Base-by-base conservation (phyloP, 1,284 basidiomycete species). In the Moesziomyces parantarcticus region DNA sequence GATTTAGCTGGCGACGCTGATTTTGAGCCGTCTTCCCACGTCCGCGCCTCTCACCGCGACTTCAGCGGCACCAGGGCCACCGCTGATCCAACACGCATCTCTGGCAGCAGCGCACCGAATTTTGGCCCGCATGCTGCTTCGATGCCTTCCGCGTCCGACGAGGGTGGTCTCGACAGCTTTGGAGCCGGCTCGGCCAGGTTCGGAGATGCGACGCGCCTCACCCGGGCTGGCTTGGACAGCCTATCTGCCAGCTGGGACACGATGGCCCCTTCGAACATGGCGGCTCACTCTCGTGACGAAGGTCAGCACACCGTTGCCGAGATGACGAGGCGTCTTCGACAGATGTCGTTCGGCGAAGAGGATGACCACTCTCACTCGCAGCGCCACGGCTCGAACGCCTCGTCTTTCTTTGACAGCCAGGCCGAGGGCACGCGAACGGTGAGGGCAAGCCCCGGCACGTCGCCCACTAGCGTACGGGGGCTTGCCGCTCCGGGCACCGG, bases 181-280 rank as follows among this genome's bases (percentile, higher is more conserved):
- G 56, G 50, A 5, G 10, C 56, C 3, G 46, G 60, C 13, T 76
- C 62, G 10, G 49, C 22, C 8, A 47, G 51, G 18, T 51, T 58
- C 23, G 47, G 40, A 18, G 58, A 68, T 22, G 13, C 50, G 16
- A 22, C 49, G 21, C 56, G 55, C 29, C 25, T 18, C 22, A 43
- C n/a, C 23, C 51, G 54, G 25, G 44, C 46, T 34, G 67, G 67
- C 22, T 36, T 55, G 29, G 71, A 74, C 14, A 69, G 65, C 47
- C 52, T 74, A 7, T 74, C 71, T 14, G 71, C 61, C 5, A 74
- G 65, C 55, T 74, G 71, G 71, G 71, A 74, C n/a, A 52, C 55
- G 36, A 42, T 65, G 52, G 50, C 64, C 1, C 60, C 69, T 25
- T 73, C 64, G 13, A 57, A 60, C 32, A 59, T 50, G 58, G 48